Base-by-base conservation (phyloP, 805 yeast species). In the Ogataea methylovora region DNA sequence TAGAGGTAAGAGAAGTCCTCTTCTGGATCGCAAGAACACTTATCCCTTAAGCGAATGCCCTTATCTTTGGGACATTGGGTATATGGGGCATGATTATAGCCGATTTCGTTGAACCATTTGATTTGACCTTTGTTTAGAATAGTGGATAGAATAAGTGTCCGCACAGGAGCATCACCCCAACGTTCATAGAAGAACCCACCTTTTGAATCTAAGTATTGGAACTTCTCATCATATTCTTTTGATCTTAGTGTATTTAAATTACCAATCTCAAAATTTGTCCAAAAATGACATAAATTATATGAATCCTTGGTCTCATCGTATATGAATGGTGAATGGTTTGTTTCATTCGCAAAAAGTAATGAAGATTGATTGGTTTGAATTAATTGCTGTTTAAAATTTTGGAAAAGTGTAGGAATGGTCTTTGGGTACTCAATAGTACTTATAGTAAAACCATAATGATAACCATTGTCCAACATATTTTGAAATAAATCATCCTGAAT, bases 81-180 rank as follows among this genome's bases (percentile, higher is more conserved):
- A 69, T 78, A 84, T 11, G 94, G 94, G 22, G 67, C 75, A 58
- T 85, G 95, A 57, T 49, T 76, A 56, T 85, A 85, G 19, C 94
- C 94, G 37, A 85, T 67, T 45, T 84, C 87, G 35, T 71, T 76
- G 51, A 86, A 84, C 61, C 82, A 69, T 48, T 83, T 87, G 34
- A 86, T 66, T 47, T 78, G 65, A 39, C 74, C 75, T 51, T 67
- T 71, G 73, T 33, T 85, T 83, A 49, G 78, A 65, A 55, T 80
- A 81, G 42, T 68, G 71, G 61, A 85, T 76, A 67, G 74, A 64
- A 57, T 84, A 37, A 79, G 58, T 80, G 48, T 83, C 58, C 58
- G 74, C 60, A 84, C 76, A 18, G 95, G 95, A 7, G 94, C 95
- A 58, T 85, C 95, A 37, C 95, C 94, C 95, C 94, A 84, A 53